Conservation (phyloP, 306 rosid genomes). For the Abrus precatorius region DNA sequence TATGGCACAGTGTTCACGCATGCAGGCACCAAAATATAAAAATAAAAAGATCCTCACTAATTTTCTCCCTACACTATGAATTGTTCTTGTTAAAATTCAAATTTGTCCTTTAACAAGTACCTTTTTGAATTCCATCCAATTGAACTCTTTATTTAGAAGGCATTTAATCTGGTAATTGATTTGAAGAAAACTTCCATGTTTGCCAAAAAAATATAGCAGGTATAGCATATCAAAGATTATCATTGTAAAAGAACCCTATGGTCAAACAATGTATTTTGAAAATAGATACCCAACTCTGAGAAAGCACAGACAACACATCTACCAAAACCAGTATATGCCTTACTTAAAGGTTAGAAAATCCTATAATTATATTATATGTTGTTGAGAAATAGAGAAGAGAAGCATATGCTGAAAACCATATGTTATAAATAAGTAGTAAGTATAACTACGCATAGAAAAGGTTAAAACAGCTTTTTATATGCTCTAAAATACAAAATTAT, state of each 20-base stretch:
- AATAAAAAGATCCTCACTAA: neutral
- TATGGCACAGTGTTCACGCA: neutral
- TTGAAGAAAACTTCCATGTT: conserved; percentile 5
- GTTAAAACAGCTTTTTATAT: conserved; percentile 25
- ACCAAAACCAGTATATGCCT: neutral
- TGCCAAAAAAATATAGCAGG: neutral
- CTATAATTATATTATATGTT: neutral
- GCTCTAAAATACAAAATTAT: conserved; percentile 15
- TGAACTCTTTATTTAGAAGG: conserved; percentile 7
- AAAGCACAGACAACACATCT: neutral
- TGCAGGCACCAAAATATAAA: neutral
- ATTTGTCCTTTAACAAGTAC: neutral
- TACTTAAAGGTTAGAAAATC: conserved; percentile 6
- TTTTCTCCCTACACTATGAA: neutral
- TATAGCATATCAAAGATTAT: neutral
- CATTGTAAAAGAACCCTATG: conserved; percentile 4
- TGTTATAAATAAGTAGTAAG: neutral
- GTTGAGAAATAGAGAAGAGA: neutral
- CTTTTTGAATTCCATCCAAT: neutral
- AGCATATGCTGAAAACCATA: conserved; percentile 3
- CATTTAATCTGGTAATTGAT: neutral
- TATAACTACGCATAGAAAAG: neutral
- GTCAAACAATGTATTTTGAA: neutral
- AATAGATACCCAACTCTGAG: neutral
- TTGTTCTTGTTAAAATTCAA: conserved; percentile 10